Base-by-base conservation (phyloP, 2,329 filamentous ascomycete species). In the Zymoseptoria pseudotritici region DNA sequence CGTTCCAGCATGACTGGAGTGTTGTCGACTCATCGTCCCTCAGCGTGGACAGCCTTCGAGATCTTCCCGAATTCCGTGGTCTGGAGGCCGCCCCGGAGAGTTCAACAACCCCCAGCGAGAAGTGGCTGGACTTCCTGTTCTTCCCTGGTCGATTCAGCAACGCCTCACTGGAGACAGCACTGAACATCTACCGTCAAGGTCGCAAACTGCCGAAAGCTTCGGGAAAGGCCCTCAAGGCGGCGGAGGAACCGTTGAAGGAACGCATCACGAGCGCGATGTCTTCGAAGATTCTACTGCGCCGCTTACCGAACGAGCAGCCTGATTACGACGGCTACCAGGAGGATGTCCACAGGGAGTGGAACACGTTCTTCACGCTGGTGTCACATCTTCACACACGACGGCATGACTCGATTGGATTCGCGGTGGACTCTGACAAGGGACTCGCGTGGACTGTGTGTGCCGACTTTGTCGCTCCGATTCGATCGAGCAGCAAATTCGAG, bases 361-460 rank as follows among this genome's bases (percentile, higher is more conserved):
- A 89, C 63, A 85, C 89, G 55, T 96, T 96, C 74, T 96, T 91
- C 77, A 86, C 91, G 31, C 81, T 97, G 19, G 82, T 96, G 19
- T 81, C 89, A 11, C 92, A 96, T 71, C 78, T 99, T 50, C 91
- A 97, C 71, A 91, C 89, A 69, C 87, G 90, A 69, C 83, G 92
- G 69, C 88, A 89, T 19, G 92, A 97, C 70, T 87, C 90, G 0
- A 76, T 97, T 52, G 86, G 89, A 1, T 78, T 97, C 52, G 84
- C 86, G 0, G 86, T 90, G 58, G 94, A 97, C 69, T 74, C 82
- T 0, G 80, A 83, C 54, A 81, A 82, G 9, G 86, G 87, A 55
- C 83, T 92, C 77, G 84, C 90, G 1, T 97, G 91, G 91, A 82
- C 95, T 53, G 81, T 96, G 4, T 88, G 91, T 68, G 86, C 92